phyloP scores from a whole-genome alignment of 1,284 basidiomycete species.

The Ceratobasidium sp. region DNA sequence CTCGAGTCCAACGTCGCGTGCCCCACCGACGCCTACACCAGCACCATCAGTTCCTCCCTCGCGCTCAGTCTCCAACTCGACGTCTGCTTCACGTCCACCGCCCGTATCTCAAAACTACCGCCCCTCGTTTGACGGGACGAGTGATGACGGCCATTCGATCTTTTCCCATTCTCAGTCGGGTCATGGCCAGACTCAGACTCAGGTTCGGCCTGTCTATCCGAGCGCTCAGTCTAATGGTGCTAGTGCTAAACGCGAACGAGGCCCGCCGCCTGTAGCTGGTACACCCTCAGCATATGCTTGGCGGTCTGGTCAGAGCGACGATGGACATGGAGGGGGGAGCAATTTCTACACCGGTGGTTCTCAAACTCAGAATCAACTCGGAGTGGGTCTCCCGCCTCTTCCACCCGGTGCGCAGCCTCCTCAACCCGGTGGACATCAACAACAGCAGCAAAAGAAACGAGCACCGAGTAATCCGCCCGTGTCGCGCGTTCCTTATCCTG shows the following conservation, averaged over 20 bases:
- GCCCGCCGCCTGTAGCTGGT: slow-evolving; percentile 34
- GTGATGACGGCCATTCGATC: slow-evolving; percentile 28
- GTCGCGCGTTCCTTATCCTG: slow-evolving; percentile 38
- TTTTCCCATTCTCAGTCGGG: slow-evolving; percentile 35
- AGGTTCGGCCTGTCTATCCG: background rate
- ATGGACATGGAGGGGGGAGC: slow-evolving; percentile 39
- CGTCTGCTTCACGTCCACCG: slow-evolving; percentile 10
- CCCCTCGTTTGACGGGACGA: slow-evolving; percentile 24
- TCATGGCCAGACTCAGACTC: slow-evolving; percentile 16
- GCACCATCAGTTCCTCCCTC: background rate
- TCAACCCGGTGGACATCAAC: slow-evolving; percentile 15
- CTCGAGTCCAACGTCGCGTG: background rate
- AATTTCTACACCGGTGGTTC: slow-evolving; percentile 43
- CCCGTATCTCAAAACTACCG: slow-evolving; percentile 21
- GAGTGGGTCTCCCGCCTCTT: background rate
- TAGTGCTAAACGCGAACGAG: slow-evolving; percentile 29
- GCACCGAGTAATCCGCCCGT: slow-evolving; percentile 39
- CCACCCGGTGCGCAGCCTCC: slow-evolving; percentile 31
- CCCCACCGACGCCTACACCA: slow-evolving; percentile 13
- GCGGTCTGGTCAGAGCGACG: slow-evolving; percentile 42
- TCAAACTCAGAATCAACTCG: background rate
- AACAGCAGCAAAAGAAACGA: slow-evolving; percentile 21
- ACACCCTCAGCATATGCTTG: slow-evolving; percentile 41
- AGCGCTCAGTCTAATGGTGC: background rate
- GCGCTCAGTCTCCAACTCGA: slow-evolving; percentile 7